Percentiles rank a stretch among this genome's conserved stretches.
Evolutionary conservation across 1,139 yeast species (phyloP).

Genomic region (Taphrina flavorubra): DNA sequence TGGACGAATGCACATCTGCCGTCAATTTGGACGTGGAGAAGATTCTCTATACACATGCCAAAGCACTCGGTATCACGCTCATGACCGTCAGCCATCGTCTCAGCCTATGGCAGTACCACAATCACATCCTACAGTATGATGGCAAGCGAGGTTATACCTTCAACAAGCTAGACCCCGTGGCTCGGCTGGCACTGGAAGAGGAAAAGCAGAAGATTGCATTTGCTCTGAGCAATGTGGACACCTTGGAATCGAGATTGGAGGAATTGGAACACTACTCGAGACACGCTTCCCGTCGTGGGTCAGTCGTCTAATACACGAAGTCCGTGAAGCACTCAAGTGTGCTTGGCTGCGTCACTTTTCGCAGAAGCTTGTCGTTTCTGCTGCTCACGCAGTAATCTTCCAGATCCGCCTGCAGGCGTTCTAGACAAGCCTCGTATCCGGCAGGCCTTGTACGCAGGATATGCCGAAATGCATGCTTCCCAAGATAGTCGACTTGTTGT

Average conservation of each 20-base stretch:
- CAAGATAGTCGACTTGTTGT: conserved; percentile 8
- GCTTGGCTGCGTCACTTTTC: not conserved
- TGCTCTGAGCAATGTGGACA: conserved; percentile 69
- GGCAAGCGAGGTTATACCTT: conserved; percentile 80
- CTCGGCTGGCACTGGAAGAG: conserved; percentile 71
- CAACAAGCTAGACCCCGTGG: conserved; percentile 70
- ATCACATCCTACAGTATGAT: conserved; percentile 78
- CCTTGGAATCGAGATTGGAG: conserved; percentile 56
- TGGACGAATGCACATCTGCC: conserved; percentile 95
- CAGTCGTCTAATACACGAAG: conserved; percentile 17
- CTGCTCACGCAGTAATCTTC: not conserved
- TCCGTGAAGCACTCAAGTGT: conserved; percentile 14
- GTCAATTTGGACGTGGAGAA: conserved; percentile 91
- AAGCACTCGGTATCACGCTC: conserved; percentile 76
- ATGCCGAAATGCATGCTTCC: conserved; percentile 14
- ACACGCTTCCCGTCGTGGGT: conserved; percentile 17
- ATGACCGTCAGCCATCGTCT: conserved; percentile 92
- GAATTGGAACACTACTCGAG: conserved; percentile 22
- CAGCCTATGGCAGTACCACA: conserved; percentile 91
- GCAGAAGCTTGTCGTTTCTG: not conserved
- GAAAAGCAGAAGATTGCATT: conserved; percentile 71
- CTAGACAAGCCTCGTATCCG: conserved; percentile 5
- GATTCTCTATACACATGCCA: conserved; percentile 85
- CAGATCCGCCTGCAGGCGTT: not conserved
- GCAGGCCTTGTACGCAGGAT: conserved; percentile 11